Evolutionary conservation across 768 basidiomycete genomes (phyloP), one percentile per base, ranked within the genome.

Genomic region (Pisolithus marmoratus): DNA sequence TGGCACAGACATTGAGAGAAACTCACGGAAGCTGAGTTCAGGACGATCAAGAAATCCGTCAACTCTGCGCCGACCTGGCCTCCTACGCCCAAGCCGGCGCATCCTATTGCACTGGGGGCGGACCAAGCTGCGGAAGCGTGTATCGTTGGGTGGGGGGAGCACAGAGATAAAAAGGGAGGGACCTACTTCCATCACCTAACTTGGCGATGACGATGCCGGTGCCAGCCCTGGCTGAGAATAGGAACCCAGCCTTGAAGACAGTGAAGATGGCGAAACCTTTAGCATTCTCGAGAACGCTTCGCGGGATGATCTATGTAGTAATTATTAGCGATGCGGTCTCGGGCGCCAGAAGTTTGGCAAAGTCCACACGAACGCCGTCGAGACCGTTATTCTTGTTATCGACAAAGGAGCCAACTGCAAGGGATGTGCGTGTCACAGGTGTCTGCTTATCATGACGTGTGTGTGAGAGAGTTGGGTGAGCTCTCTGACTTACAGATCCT

Each of bases 91-190:
- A 94, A 63, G 0, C 95, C 95, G 14, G 87, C 95, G 3, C 90
- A 85, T 23, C 94, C 94, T 42, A 99, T 95, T 3, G 95, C 96
- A 63, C 87, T 89, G 3, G 96, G 96, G 19, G 94, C 84, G 34
- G 90, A 91, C 94, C 94, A 99, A 36, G 81, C 88, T 93, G 51
- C 85, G 92, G 38, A 77, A 81, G 86, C n/a, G n/a, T n/a, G n/a
- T n/a, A n/a, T n/a, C n/a, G n/a, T n/a, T 49, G 45, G 26, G 45
- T 14, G 27, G 41, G 38, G 31, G 42, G 17, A 24, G 44, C n/a
- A 27, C 38, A 43, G 43, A 38, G 41, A 22, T 19, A 17, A 15
- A 45, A 7, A 46, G 42, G 22, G 51, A 38, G 52, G 26, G 22
- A 73, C 91, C 71, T 63, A 93, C 90, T 74, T 60, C 92, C 94